Conservation (phyloP, 1,284 basidiomycete genomes). For the Marasmius oreades region DNA sequence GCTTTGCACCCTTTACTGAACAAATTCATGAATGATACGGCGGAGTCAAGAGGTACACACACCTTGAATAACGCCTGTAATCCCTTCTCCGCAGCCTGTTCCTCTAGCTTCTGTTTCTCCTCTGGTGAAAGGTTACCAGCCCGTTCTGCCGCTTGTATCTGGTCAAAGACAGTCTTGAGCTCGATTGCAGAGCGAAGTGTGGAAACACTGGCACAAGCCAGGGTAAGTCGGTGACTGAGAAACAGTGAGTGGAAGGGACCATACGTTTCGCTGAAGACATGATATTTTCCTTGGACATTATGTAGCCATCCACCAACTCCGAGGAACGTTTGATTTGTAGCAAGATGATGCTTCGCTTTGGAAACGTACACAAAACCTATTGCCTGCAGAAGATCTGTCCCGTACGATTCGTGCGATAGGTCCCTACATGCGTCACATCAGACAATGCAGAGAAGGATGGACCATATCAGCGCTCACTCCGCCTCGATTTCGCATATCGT, state of each 20-base stretch:
- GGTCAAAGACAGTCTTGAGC: conserved; percentile 93
- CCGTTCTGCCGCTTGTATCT: conserved; percentile 89
- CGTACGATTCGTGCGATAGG: conserved; percentile 89
- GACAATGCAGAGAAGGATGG: conserved; percentile 5
- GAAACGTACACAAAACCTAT: conserved; percentile 89
- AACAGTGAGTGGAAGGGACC: conserved; percentile 27
- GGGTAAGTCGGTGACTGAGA: conserved; percentile 10
- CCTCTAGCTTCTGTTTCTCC: conserved; percentile 87
- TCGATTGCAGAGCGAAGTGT: conserved; percentile 88
- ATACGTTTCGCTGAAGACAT: conserved; percentile 90
- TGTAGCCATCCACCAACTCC: conserved; percentile 92
- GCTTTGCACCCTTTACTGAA: conserved; percentile 74
- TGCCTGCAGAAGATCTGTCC: conserved; percentile 87
- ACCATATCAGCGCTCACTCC: conserved; percentile 50
- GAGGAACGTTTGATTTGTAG: conserved; percentile 74
- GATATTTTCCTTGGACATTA: conserved; percentile 91
- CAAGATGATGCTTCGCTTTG: conserved; percentile 80
- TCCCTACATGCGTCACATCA: conserved; percentile 44
- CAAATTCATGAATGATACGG: not conserved
- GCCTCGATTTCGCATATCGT: conserved; percentile 83
- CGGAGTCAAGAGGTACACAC: conserved; percentile 8
- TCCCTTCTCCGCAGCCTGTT: conserved; percentile 96
- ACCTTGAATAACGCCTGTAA: conserved; percentile 91
- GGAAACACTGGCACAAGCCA: conserved; percentile 61
- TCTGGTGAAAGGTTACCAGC: conserved; percentile 83